Percentiles rank a stretch among this genome's conserved stretches.
phyloP scores from a whole-genome alignment of 2,329 filamentous ascomycete species.

The Microdochium trichocladiopsis region DNA sequence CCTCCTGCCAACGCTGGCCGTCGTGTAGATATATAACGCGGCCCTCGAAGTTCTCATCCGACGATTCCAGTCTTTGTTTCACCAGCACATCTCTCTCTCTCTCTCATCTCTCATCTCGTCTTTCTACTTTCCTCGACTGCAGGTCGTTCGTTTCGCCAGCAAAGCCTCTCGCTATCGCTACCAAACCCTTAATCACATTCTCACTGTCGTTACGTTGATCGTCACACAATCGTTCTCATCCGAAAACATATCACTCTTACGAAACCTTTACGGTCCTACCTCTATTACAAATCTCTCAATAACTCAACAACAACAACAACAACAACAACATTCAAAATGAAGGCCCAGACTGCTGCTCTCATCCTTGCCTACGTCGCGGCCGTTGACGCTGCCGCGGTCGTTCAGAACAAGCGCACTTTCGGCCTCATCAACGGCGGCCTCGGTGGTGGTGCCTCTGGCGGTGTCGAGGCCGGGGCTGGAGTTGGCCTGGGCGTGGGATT shows the following conservation, averaged over 20 bases:
- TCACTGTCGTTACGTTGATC: not conserved
- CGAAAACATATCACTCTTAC: not conserved
- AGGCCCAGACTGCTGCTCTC: not conserved
- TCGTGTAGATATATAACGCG: not conserved
- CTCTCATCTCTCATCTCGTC: not conserved
- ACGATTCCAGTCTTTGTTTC: not conserved
- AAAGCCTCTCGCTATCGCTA: not conserved
- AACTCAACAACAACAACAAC: not conserved
- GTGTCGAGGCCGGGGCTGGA: no score
- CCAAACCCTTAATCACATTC: not conserved
- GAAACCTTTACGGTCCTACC: not conserved
- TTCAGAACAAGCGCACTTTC: not conserved
- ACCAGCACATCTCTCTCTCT: constrained; percentile 1
- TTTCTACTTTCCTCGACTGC: not conserved
- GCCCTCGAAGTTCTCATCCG: not conserved
- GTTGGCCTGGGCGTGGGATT: no score
- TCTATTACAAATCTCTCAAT: not conserved
- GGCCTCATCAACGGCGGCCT: no score
- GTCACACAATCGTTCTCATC: not conserved
- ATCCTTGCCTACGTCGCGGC: not conserved
- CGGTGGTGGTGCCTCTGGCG: no score
- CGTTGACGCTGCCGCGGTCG: not conserved
- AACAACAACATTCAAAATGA: not conserved
- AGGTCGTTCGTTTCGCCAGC: not conserved
- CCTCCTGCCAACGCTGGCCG: no score